These are phyloP conservation scores for Kwoniella sp. DNA, from an alignment of 768 basidiomycete genomes.

Conservation along the genomic window DNA sequence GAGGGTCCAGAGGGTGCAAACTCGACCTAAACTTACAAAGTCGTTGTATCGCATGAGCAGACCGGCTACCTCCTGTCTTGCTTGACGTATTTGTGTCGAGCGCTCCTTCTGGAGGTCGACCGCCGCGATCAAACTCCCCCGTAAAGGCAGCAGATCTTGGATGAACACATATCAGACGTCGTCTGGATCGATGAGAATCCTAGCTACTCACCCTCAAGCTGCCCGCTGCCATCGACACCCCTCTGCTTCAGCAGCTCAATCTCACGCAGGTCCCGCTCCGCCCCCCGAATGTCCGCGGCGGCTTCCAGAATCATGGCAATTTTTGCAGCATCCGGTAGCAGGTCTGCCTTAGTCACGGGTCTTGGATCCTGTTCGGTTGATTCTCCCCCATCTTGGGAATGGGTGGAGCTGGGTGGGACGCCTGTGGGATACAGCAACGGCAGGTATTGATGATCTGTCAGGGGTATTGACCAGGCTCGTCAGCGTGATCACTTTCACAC, in stretches of 20 bases:
- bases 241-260: constrained; percentile 23
- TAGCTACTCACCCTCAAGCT: constrained; percentile 28
- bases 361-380: background rate
- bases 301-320: constrained; percentile 39
- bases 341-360: constrained; percentile 26
- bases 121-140: constrained; percentile 4
- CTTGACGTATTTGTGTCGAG: constrained; percentile 15
- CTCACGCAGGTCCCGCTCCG: constrained; percentile 37
- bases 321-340: constrained; percentile 28
- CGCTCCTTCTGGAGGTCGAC: constrained; percentile 1
- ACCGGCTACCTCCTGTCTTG: constrained; percentile 16
- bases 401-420: too few relatives aligned
- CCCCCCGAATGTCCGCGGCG: constrained; percentile 22
- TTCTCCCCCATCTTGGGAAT: background rate
- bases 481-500: too few relatives aligned
- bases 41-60: constrained; percentile 34
- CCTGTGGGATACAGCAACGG: constrained; percentile 27
- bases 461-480: too few relatives aligned
- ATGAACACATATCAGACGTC: background rate
- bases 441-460: constrained; percentile 32
- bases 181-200: background rate
- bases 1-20: too few relatives aligned
- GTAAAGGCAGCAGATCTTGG: constrained; percentile 26
- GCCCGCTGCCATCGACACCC: constrained; percentile 34
- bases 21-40: constrained; percentile 24